Evolutionary conservation across 441 rosid species (phyloP).

Genomic region (Syzygium syzygioides): DNA sequence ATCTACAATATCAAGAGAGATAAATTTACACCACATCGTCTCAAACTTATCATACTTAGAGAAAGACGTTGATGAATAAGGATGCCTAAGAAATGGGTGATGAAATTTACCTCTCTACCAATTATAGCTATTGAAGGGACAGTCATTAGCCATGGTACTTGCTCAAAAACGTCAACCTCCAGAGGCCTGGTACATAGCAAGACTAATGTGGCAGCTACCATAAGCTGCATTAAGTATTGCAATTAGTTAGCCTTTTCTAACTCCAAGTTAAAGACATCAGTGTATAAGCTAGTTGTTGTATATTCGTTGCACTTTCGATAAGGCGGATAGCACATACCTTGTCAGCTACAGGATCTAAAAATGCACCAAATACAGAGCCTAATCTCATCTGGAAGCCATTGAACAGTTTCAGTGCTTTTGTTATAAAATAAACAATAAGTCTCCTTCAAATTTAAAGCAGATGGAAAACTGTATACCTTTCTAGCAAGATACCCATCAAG

Average conservation of each 20-base stretch:
- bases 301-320: not conserved
- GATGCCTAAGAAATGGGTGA: not conserved
- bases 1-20: not conserved
- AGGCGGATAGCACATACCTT: slow-evolving; percentile 45
- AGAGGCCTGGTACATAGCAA: slow-evolving; percentile 74
- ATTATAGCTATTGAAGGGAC: slow-evolving; percentile 85
- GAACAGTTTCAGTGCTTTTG: not conserved
- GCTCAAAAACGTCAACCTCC: slow-evolving; percentile 47
- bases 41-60: not conserved
- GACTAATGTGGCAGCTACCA: slow-evolving; percentile 94
- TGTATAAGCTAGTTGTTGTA: not conserved
- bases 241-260: slow-evolving; percentile 9
- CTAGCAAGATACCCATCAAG: slow-evolving; percentile 11
- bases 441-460: not conserved
- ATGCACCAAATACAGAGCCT: slow-evolving; percentile 90
- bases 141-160: slow-evolving; percentile 75
- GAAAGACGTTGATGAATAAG: not conserved
- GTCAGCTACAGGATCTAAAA: slow-evolving; percentile 96
- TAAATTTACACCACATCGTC: not conserved
- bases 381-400: slow-evolving; percentile 58
- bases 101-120: slow-evolving; percentile 77
- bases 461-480: not conserved
- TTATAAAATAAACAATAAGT: not conserved
- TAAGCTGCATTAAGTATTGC: slow-evolving; percentile 52
- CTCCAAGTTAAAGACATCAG: not conserved